Base-by-base conservation (phyloP, 371 early-diverging fungal genomes). In the Actinomortierella wolfii region DNA sequence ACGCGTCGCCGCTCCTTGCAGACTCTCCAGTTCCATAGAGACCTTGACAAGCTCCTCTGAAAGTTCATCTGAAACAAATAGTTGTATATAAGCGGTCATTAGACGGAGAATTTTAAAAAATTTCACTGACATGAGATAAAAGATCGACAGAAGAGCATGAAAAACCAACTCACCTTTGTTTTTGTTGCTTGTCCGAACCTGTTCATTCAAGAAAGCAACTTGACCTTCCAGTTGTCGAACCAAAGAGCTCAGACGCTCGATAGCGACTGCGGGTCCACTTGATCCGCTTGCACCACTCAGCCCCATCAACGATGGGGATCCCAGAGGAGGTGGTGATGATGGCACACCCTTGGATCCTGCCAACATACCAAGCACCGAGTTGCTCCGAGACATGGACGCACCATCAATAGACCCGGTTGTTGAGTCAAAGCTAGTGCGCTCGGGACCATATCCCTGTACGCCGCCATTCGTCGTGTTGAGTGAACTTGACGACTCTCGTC, bases 161-260 rank as follows among this genome's bases (percentile, higher is more conserved):
- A 29, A 11, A 11, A 25, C 17, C 3, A 8, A 45, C 43, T 40
- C 64, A 86, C 85, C 83, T 76, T 90, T 75, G 26, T 87, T 85
- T 67, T 86, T 84, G 13, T 81, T 81, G 7, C 86, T 78, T 51
- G 84, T 78, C 28, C 83, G 80, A 18, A 91, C 65, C 61, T 92
- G 94, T 8, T 82, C 79, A 34, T 87, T 87, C 54, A 92, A 79
- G 24, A 89, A 84, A 21, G 78, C 71, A 5, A 91, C 64, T 62
- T 92, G 92, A 18, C 89, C 87, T 59, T 90, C 89, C 34, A 88
- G 64, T 39, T 87, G 87, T 28, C 85, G 82, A 24, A 88, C 77
- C 54, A 78, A 81, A 0, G 83, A 63, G 54, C 83, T 82, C 41
- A 89, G 74, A 42, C 87, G 77, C 18, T 89, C 90, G 7, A 86